phyloP scores from a whole-genome alignment of 805 yeast species.

The Ascoidea rubescens region DNA sequence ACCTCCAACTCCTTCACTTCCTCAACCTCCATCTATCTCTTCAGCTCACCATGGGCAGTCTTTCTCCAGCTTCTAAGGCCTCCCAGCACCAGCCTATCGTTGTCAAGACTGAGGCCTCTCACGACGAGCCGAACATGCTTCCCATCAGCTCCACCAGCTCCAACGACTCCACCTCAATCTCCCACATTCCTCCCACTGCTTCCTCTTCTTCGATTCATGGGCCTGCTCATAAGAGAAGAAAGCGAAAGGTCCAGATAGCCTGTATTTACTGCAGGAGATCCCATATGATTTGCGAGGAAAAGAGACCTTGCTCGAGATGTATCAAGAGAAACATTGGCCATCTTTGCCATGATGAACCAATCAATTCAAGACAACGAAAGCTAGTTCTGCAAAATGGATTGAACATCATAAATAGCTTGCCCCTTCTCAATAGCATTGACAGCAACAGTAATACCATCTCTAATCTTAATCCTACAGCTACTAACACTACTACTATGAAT shows the following conservation, averaged over 20 bases:
- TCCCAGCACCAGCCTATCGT: neutral
- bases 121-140: neutral
- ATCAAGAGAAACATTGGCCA: slow-evolving; percentile 78
- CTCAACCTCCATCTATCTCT: neutral
- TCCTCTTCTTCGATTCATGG: neutral
- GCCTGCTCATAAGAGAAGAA: slow-evolving; percentile 19
- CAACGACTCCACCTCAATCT: neutral
- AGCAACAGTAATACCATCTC: slow-evolving; percentile 6
- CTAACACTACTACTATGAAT: slow-evolving; percentile 2
- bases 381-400: slow-evolving; percentile 17
- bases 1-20: neutral
- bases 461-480: slow-evolving; percentile 3
- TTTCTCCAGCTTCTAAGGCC: neutral
- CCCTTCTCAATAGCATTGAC: slow-evolving; percentile 4
- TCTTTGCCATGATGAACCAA: slow-evolving; percentile 63
- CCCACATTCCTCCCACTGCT: neutral
- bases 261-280: slow-evolving; percentile 86
- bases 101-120: neutral
- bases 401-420: slow-evolving; percentile 11
- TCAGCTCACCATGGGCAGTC: neutral
- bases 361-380: slow-evolving; percentile 24
- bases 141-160: neutral
- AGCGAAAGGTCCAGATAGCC: slow-evolving; percentile 46
- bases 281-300: slow-evolving; percentile 82
- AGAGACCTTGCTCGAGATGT: slow-evolving; percentile 67